Evolutionary conservation across 495 filamentous ascomycete genomes (phyloP).

Genomic region (Lineolata rhizophorae): DNA sequence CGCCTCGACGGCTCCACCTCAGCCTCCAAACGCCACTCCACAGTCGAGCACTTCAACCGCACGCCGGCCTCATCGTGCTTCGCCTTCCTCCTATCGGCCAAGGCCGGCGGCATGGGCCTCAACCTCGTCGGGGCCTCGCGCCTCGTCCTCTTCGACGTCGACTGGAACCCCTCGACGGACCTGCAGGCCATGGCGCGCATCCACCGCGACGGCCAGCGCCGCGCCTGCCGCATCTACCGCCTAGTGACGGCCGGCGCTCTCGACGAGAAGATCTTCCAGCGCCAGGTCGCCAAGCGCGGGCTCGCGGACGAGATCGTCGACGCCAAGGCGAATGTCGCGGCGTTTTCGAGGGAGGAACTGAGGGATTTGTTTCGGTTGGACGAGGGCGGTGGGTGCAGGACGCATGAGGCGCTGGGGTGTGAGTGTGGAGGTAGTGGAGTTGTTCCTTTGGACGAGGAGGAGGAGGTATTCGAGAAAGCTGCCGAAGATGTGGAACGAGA

Average conservation of each 20-base stretch:
- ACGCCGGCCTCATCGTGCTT: slow-evolving; percentile 32
- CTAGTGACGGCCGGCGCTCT: slow-evolving; percentile 49
- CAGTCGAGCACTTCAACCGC: slow-evolving; percentile 62
- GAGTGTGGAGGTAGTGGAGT: slow-evolving; percentile 40
- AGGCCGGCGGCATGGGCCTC: slow-evolving; percentile 52
- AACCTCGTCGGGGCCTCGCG: slow-evolving; percentile 62
- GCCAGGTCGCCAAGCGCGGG: slow-evolving; percentile 57
- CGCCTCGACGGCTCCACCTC: slow-evolving; percentile 58
- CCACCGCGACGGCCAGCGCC: slow-evolving; percentile 57
- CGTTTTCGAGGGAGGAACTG: slow-evolving; percentile 47
- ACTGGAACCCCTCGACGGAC: slow-evolving; percentile 72
- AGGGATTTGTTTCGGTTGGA: slow-evolving; percentile 52
- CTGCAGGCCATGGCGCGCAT: slow-evolving; percentile 73
- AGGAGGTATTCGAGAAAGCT: neutral
- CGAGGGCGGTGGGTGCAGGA: slow-evolving; percentile 33
- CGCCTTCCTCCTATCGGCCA: slow-evolving; percentile 62
- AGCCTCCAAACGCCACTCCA: slow-evolving; percentile 40
- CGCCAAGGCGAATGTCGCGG: slow-evolving; percentile 32
- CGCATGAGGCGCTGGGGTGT: slow-evolving; percentile 52
- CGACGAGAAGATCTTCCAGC: slow-evolving; percentile 70
- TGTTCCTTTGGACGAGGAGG: too few relatives aligned
- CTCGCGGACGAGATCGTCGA: slow-evolving; percentile 47
- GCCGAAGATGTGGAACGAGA: neutral
- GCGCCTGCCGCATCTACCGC: slow-evolving; percentile 49
- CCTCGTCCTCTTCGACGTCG: slow-evolving; percentile 57